These are phyloP conservation scores for Bothriochloa decipiens DNA, from an alignment of 176 grass and related monocot species.

Conservation along the genomic window DNA sequence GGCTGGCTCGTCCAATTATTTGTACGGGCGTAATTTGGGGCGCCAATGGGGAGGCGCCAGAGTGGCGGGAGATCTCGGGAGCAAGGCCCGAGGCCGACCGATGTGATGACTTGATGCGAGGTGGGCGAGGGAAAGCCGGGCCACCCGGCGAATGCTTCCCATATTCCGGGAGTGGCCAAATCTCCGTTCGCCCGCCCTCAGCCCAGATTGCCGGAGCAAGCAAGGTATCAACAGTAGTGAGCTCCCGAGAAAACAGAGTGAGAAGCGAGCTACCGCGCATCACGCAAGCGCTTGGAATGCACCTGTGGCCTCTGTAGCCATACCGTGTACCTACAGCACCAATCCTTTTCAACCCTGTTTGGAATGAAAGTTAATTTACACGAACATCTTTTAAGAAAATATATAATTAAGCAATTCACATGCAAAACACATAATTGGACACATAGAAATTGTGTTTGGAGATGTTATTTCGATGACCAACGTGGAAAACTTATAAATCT, in stretches of 20 bases:
- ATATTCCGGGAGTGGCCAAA: constrained; percentile 32
- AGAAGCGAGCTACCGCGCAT: too few relatives aligned
- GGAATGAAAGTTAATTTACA: too few relatives aligned
- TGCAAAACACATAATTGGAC: too few relatives aligned
- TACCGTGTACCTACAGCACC: too few relatives aligned
- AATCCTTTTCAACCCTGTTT: background rate
- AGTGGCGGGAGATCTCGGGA: background rate
- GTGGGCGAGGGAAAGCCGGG: background rate
- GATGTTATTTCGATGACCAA: too few relatives aligned
- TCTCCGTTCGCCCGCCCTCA: background rate
- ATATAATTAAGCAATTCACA: too few relatives aligned
- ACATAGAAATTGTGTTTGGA: too few relatives aligned
- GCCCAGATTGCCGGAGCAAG: constrained; percentile 22
- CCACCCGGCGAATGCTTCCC: constrained; percentile 20
- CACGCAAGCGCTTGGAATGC: too few relatives aligned
- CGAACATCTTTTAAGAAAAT: too few relatives aligned
- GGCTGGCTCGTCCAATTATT: constrained; percentile 22
- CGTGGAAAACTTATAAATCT: too few relatives aligned
- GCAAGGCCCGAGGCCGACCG: background rate
- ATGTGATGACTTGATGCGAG: background rate
- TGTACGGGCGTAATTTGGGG: constrained; percentile 26
- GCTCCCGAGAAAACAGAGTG: background rate
- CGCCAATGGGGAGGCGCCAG: background rate
- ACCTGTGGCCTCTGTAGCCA: too few relatives aligned
- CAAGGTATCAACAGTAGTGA: background rate